Evolutionary conservation across 805 yeast genomes (phyloP), one percentile per base, ranked within the genome.

Genomic region (Kluyveromyces lactis): DNA sequence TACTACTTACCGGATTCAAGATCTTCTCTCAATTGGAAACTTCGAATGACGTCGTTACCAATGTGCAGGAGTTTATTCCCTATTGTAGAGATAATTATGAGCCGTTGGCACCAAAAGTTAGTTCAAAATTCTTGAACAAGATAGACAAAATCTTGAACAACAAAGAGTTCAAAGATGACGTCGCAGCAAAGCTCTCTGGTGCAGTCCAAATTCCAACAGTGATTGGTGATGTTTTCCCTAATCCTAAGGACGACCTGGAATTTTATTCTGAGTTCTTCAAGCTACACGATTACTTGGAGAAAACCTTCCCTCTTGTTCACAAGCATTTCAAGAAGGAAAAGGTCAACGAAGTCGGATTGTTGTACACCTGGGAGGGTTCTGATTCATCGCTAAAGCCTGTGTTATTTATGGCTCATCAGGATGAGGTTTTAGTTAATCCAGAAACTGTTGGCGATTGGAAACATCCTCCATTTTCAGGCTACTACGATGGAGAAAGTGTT

Each of bases 341-440:
- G 18, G 72, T 78, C 40, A 79, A 80, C 51, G 67, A 72, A 9
- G 69, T 73, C 43, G 84, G 80, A 3, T 60, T 81, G 39, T 67
- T 81, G 2, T 69, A 63, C 51, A 72, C 78, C 26, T 68, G 79
- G 66, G 51, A 66, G 39, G 86, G 86, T 4, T 53, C 67, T 11
- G 46, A 68, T 36, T 23, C 44, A 4, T 33, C 51, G 8, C 60
- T 75, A 43, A 75, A 77, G 52, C 87, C 87, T 5, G 44, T 77
- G 11, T 50, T 81, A 56, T 61, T 79, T 40, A 70, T 78, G 53
- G 86, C 85, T 3, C 89, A 81, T 55, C 80, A 75, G 54, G 87
- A 81, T 49, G 81, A 76, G 3, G 89, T 81, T 23, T 86, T 87
- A 1, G 77, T 79, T 5, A 77, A 73, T 49, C 50, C 54, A n/a